A percentile compares a stretch with the other conserved stretches of the same genome.
phyloP scores from a whole-genome alignment of 129 eudicot species.

The Pulicaria dysenterica region DNA sequence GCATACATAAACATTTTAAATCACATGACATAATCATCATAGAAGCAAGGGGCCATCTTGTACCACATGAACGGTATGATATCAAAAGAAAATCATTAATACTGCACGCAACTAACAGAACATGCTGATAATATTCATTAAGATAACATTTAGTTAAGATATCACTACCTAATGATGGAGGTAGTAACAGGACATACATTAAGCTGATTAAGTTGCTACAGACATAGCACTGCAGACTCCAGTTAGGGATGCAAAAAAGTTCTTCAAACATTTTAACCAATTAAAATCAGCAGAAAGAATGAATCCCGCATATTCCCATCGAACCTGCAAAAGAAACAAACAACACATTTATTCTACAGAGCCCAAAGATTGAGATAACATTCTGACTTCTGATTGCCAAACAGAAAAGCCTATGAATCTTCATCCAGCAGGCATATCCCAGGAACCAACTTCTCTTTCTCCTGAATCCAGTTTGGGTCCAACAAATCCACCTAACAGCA shows the following conservation, averaged over 20 bases:
- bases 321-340: slow-evolving; percentile 69
- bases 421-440: slow-evolving; percentile 26
- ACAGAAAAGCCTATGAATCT: slow-evolving; percentile 27
- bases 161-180: slow-evolving; percentile 56
- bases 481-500: not conserved
- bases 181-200: slow-evolving; percentile 63
- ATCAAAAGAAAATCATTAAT: slow-evolving; percentile 8
- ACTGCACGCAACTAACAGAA: slow-evolving; percentile 28
- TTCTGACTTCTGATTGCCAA: slow-evolving; percentile 32
- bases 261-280: slow-evolving; percentile 43
- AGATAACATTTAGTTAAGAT: slow-evolving; percentile 32
- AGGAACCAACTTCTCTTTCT: not conserved
- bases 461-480: slow-evolving; percentile 5
- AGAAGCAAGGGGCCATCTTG: not conserved
- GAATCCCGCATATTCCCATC: slow-evolving; percentile 30
- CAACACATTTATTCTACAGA: slow-evolving; percentile 48
- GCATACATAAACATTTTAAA: slow-evolving; percentile 12
- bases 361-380: slow-evolving; percentile 40
- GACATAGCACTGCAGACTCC: slow-evolving; percentile 54
- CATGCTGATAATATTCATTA: slow-evolving; percentile 18
- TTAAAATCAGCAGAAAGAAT: slow-evolving; percentile 39
- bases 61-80: not conserved
- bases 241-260: slow-evolving; percentile 36
- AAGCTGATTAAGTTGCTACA: slow-evolving; percentile 57
- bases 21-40: slow-evolving; percentile 13